Evolutionary conservation across 208 protist genomes (phyloP), one percentile per base, ranked within the genome.

Genomic region (Trypanosoma rangeli): DNA sequence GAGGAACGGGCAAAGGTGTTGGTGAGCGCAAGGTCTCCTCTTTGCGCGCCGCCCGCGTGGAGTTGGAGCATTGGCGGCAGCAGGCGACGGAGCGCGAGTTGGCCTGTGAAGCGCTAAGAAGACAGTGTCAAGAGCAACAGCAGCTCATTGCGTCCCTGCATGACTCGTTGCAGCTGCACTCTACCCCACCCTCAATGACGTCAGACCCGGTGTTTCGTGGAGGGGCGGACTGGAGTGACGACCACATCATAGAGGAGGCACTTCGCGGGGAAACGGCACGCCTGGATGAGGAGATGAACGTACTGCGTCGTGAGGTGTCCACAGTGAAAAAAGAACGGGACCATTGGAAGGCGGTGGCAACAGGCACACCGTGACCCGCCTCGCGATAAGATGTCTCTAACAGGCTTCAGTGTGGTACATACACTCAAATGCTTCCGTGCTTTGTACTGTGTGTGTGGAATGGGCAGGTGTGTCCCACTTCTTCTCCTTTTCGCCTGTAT

Each of bases 1-100:
- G 58, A 24, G 74, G 71, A 59, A 58, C 74, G 26, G 33, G 60
- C 1, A 57, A 13, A 4, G 65, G 70, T 15, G 64, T 82, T 8
- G 62, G 54, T 7, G 28, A 68, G 35, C 74, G 76, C 31, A 71
- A 78, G 31, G 69, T 82, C 52, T 71, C 61, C 16, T 78, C 76
- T 26, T 67, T 74, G 35, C 70, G 66, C 50, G 55, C 46, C 10
- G 82, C 82, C 42, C 68, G 50, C 1, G 56, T 58, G n/a, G 73
- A 87, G 22, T 28, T 68, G 42, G 39, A 22, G 29, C 65, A 64
- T 31, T 76, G 61, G 56, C 64, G 52, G 20, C 44, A 73, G 26
- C 22, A 73, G 0, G 58, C 78, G 35, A 59, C 61, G 37, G 61
- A 81, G 35, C 71, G 74, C 12, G 64, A 49, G 42, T 55, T 67